phyloP scores from a whole-genome alignment of 1,139 yeast species.

The Saccharomyces hybrid region DNA sequence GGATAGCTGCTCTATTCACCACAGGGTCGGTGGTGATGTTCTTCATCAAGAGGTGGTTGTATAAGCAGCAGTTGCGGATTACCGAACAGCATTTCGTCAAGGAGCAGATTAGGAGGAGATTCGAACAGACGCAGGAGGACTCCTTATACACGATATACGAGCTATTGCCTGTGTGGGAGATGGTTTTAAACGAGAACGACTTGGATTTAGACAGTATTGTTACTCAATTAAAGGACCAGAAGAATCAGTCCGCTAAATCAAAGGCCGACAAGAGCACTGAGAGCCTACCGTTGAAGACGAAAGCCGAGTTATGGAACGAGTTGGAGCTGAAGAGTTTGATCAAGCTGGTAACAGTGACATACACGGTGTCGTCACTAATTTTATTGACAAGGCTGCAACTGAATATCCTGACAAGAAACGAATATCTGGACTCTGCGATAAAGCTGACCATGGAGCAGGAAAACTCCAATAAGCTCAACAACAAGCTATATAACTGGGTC shows the following conservation, averaged over 20 bases:
- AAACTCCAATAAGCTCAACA: neutral
- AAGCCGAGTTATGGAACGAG: conserved; percentile 79
- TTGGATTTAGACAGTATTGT: conserved; percentile 25
- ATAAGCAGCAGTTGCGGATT: conserved; percentile 39
- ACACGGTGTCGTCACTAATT: conserved; percentile 60
- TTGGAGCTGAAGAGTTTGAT: conserved; percentile 70
- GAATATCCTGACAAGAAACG: conserved; percentile 79
- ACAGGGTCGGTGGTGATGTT: conserved; percentile 25
- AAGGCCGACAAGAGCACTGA: conserved; percentile 8
- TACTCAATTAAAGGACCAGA: conserved; percentile 22
- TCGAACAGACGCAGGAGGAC: conserved; percentile 88
- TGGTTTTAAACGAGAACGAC: conserved; percentile 22
- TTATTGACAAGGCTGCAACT: conserved; percentile 78
- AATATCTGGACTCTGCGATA: conserved; percentile 74
- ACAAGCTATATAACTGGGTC: neutral
- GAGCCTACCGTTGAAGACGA: conserved; percentile 34
- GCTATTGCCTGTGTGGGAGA: conserved; percentile 66
- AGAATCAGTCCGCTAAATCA: conserved; percentile 16
- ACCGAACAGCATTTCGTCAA: conserved; percentile 70
- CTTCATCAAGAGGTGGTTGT: conserved; percentile 26
- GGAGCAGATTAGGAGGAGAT: conserved; percentile 68
- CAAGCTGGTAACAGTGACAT: conserved; percentile 63
- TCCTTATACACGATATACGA: conserved; percentile 80
- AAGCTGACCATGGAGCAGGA: conserved; percentile 42
- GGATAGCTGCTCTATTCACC: conserved; percentile 20